Evolutionary conservation across 495 filamentous ascomycete species (phyloP), one percentile per base, ranked within the genome.

Genomic region (Gamarada debralockiae): DNA sequence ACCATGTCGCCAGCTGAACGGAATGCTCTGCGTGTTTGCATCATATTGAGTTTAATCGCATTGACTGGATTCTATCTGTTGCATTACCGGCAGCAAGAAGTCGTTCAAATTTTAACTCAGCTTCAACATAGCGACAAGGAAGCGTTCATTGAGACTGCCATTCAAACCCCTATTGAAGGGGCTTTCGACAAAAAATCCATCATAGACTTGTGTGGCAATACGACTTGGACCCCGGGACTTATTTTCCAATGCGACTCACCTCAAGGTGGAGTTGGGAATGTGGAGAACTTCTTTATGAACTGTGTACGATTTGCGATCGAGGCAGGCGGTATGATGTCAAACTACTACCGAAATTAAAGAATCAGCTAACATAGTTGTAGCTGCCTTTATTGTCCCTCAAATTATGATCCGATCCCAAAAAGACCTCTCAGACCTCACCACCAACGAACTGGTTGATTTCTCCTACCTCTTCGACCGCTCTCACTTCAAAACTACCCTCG

Each of bases 301-400:
- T 78, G 75, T 55, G 12, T 77, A 0, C 70, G 75, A 5, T 77
- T 73, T 64, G 72, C 69, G 15, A 66, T 78, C 38, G 75, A 75
- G 24, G 73, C 72, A 14, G 75, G 75, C 18, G 67, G 68, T 62
- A 23, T 21, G 54, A 50, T 27, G 17, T 27, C n/a, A n/a, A n/a
- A n/a, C n/a, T n/a, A n/a, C n/a, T n/a, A n/a, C n/a, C n/a, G n/a
- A n/a, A n/a, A n/a, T n/a, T n/a, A n/a, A n/a, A n/a, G n/a, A 36
- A 34, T 17, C 7, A 4, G 23, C 25, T 50, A 6, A 39, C 27
- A 29, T 29, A 20, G 27, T 44, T 2, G 2, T 23, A 5, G 20
- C 43, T 59, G 75, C 73, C 23, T 47, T 78, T 20, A 65, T 75
- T 9, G 55, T 76, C n/a, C 74, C 74, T 8, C 63, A 61, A 27